These are phyloP conservation scores for Naganishia friedmannii DNA, from an alignment of 768 basidiomycete genomes.

Conservation along the genomic window DNA sequence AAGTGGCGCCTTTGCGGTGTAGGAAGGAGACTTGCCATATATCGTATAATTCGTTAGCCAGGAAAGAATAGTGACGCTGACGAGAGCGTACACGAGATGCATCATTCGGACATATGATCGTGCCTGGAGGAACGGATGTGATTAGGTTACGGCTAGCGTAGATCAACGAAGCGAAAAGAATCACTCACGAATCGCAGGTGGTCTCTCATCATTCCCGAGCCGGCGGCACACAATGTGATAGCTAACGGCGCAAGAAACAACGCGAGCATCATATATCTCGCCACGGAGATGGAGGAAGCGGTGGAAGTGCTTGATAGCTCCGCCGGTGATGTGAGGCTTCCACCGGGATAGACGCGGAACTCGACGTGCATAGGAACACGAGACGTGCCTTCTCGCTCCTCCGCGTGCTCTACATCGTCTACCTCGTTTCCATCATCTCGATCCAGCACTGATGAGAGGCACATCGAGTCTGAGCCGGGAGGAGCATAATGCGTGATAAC, in stretches of 20 bases:
- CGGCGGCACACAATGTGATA: neutral
- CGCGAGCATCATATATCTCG: neutral
- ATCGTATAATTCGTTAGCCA: neutral
- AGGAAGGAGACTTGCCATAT: constrained; percentile 13
- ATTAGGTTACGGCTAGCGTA: neutral
- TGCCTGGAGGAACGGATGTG: neutral
- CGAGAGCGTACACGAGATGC: neutral
- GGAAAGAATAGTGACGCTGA: neutral
- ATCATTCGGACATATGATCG: neutral
- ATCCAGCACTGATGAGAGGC: neutral
- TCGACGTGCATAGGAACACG: neutral
- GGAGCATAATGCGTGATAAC: constrained; percentile 4
- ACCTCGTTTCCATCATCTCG: neutral
- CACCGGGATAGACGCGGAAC: constrained; percentile 3
- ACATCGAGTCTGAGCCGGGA: neutral
- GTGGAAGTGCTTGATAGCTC: neutral
- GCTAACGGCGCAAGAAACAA: neutral
- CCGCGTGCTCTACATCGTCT: neutral
- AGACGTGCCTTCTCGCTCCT: neutral
- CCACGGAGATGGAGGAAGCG: neutral
- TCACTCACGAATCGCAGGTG: neutral
- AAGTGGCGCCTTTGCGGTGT: neutral
- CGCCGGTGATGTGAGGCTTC: neutral
- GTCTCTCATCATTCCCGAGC: neutral
- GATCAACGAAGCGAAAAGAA: neutral